Percentiles rank a stretch among this genome's conserved stretches.
Conservation (phyloP, 306 rosid species). For the Cicer chorassanicum region DNA sequence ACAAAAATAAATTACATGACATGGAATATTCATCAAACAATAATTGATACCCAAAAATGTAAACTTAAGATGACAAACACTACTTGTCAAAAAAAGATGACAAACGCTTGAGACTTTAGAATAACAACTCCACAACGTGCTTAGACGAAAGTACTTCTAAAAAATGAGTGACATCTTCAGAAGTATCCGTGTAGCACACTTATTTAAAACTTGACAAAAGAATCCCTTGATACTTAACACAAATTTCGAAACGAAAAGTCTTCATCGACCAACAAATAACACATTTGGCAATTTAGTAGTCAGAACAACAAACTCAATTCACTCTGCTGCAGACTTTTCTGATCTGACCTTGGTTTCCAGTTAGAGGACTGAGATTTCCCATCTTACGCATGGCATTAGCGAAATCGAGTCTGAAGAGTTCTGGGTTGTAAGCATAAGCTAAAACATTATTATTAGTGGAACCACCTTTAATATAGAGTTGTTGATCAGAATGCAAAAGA, state of each 20-base stretch:
- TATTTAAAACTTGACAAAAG: background rate
- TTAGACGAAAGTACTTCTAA: too few species aligned
- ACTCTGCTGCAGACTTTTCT: conserved; percentile 49
- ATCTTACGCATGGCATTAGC: conserved; percentile 57
- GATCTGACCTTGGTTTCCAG: conserved; percentile 51
- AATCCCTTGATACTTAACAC: background rate
- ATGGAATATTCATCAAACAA: too few species aligned
- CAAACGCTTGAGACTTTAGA: too few species aligned
- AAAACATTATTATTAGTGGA: conserved; percentile 48
- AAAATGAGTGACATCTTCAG: too few species aligned
- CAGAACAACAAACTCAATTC: conserved; percentile 33
- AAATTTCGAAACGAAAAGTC: background rate
- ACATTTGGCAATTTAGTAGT: background rate
- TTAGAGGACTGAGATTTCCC: conserved; percentile 60
- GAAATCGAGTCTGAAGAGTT: conserved; percentile 45
- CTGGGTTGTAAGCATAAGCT: conserved; percentile 18
- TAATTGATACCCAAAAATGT: too few species aligned
- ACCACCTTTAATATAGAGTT: conserved; percentile 49
- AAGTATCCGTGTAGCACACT: too few species aligned
- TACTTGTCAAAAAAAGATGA: too few species aligned
- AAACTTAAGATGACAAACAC: too few species aligned
- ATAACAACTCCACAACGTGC: too few species aligned
- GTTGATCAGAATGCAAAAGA: conserved; percentile 63
- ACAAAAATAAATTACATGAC: too few species aligned
- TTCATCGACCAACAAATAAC: background rate